These are phyloP conservation scores for Panellus pusillus DNA, from an alignment of 768 basidiomycete species.

Conservation along the genomic window DNA sequence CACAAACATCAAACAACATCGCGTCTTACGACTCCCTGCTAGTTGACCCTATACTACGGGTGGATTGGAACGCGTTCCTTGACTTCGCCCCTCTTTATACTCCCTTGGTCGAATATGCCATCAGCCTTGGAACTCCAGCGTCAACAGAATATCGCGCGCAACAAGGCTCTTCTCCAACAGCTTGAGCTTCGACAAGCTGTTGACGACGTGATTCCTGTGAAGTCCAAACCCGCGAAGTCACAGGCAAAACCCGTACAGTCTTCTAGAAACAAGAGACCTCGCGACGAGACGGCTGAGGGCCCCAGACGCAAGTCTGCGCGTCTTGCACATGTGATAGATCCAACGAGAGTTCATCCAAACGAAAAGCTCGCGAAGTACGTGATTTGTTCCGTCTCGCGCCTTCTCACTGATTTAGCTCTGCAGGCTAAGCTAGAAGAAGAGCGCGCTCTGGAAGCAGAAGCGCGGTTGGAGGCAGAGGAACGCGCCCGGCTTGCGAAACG, in stretches of 20 bases:
- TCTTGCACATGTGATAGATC: conserved; percentile 51
- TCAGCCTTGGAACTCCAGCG: conserved; percentile 63
- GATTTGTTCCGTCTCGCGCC: background rate
- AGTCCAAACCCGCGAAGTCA: conserved; percentile 39
- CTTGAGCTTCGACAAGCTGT: conserved; percentile 65
- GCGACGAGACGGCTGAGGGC: conserved; percentile 36
- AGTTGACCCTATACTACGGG: too few relatives aligned
- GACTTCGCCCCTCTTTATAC: too few relatives aligned
- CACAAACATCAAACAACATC: too few relatives aligned
- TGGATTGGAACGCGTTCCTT: too few relatives aligned
- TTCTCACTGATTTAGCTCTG: background rate
- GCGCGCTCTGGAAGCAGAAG: conserved; percentile 59
- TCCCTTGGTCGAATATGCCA: background rate
- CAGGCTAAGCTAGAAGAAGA: conserved; percentile 53
- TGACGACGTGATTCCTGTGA: conserved; percentile 44
- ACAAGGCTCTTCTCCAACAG: conserved; percentile 70
- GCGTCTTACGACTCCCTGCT: too few relatives aligned
- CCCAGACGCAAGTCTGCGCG: conserved; percentile 72
- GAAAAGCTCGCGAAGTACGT: conserved; percentile 64
- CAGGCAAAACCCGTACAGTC: conserved; percentile 66
- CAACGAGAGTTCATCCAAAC: conserved; percentile 66
- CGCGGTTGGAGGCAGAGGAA: conserved; percentile 61
- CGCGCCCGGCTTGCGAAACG: conserved; percentile 59
- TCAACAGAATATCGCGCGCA: conserved; percentile 79
- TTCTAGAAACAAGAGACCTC: conserved; percentile 55